Base-by-base conservation (phyloP, 176 grass and related monocot species). In the Zea luxurians region DNA sequence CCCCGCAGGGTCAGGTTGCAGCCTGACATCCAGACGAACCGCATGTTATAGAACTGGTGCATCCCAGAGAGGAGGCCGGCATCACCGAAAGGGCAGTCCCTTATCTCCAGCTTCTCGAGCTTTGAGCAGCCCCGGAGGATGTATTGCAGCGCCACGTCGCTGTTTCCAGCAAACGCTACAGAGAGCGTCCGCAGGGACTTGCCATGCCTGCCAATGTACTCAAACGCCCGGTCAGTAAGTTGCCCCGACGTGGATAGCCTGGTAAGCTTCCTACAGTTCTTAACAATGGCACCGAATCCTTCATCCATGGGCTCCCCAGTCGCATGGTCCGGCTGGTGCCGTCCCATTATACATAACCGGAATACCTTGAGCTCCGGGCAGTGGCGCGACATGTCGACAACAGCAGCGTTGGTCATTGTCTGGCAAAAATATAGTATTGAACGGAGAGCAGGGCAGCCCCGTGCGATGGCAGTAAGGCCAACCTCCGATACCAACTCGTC, bases 21-120 rank as follows among this genome's bases (percentile, higher is more conserved):
- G 13, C 92, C 87, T 53, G 83, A 87, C 81, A 99, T 92, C 96
- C 96, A 99, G 49, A 99, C 58, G 55, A 99, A 99, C 61, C 96
- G 73, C 96, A 99, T 99, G 65, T 84, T 90, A 42, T 99, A 91
- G 71, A 93, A 99, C 74, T 90, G 89, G 35, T 92, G 90, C 54
- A 99, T 83, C 36, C 92, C 96, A 1, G 92, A 86, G 17, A 93
- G 85, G 12, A 99, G 83, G 45, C 92, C 96, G 0, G 76, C 81
- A 70, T 99, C 92, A 10, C 92, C 88, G 10, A 99, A 95, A 3
- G 96, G 96, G 37, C 92, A 89, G 18, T 99, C 96, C 37, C 96
- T 90, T 80, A 99, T 99, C 90, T 99, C 96, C 10, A 99, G 90
- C 80, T 99, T 99, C 88, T 99, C 89, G 11, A 99, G 87, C 77